Evolutionary conservation across 192 early-diverging fungal genomes (phyloP).

Genomic region (Coemansia sp.): DNA sequence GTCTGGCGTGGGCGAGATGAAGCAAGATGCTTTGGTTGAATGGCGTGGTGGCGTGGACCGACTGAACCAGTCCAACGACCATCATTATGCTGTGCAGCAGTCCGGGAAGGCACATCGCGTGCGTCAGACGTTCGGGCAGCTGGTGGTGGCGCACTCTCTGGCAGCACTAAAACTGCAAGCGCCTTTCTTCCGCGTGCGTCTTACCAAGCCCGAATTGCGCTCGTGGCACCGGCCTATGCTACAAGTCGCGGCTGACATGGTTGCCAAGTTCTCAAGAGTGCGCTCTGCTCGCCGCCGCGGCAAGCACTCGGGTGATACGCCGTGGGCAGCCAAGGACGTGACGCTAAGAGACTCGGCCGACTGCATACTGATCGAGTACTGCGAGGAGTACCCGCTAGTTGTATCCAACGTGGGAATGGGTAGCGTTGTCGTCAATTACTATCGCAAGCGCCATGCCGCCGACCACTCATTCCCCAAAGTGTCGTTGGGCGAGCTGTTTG

Average conservation of each 20-base stretch:
- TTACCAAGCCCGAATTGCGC: constrained; percentile 77
- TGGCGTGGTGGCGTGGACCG: constrained; percentile 55
- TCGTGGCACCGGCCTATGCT: constrained; percentile 86
- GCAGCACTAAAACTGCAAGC: constrained; percentile 81
- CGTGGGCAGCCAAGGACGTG: constrained; percentile 82
- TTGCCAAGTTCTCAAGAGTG: constrained; percentile 73
- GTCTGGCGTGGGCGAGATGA: constrained; percentile 56
- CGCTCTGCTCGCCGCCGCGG: constrained; percentile 72
- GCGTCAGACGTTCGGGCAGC: constrained; percentile 82
- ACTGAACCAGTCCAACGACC: constrained; percentile 90
- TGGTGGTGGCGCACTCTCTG: constrained; percentile 80
- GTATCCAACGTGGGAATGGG: constrained; percentile 95
- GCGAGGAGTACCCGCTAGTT: constrained; percentile 93
- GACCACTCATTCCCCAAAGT: constrained; percentile 76
- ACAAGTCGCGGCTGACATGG: constrained; percentile 59
- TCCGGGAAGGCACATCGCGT: constrained; percentile 70
- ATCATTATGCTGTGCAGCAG: constrained; percentile 73
- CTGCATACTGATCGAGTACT: constrained; percentile 88
- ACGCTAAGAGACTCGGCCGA: constrained; percentile 82
- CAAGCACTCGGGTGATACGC: constrained; percentile 64
- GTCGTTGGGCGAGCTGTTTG: constrained; percentile 80
- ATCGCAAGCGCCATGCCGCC: constrained; percentile 81
- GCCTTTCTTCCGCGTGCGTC: constrained; percentile 78
- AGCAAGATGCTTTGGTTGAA: constrained; percentile 58
- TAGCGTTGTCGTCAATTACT: constrained; percentile 91